These are phyloP conservation scores for Mycena rosella DNA, from an alignment of 768 basidiomycete species.

Conservation along the genomic window DNA sequence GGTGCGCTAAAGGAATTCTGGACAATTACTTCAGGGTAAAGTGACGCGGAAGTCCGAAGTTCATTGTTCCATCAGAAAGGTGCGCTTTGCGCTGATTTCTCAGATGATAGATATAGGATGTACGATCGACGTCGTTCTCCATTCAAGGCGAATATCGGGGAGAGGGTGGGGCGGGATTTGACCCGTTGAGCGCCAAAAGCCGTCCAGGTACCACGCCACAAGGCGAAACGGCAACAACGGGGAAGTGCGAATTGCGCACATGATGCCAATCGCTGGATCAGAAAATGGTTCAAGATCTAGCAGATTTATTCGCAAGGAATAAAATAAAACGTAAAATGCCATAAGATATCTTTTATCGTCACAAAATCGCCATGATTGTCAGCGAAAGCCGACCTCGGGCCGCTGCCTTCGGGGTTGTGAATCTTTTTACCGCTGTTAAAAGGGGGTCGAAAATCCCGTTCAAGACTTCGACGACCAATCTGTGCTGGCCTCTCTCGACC, in stretches of 20 bases:
- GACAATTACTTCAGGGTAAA: background rate
- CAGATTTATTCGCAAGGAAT: slow-evolving; percentile 29
- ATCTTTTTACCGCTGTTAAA: slow-evolving; percentile 33
- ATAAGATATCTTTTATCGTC: slow-evolving; percentile 26
- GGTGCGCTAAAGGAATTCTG: background rate
- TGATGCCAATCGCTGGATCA: slow-evolving; percentile 14
- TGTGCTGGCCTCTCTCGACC: slow-evolving; percentile 22
- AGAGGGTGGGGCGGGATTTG: background rate
- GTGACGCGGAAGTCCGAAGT: background rate
- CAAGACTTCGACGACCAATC: slow-evolving; percentile 30
- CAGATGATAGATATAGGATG: background rate
- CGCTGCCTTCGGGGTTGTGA: slow-evolving; percentile 25
- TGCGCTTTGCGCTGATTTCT: background rate
- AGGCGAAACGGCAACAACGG: slow-evolving; percentile 25
- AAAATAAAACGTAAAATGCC: slow-evolving; percentile 29
- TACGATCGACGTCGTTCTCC: background rate
- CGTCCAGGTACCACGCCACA: background rate
- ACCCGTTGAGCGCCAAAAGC: background rate
- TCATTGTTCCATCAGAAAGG: slow-evolving; percentile 13
- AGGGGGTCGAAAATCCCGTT: slow-evolving; percentile 32
- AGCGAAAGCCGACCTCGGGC: slow-evolving; percentile 26
- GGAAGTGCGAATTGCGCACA: slow-evolving; percentile 24
- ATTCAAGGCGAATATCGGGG: background rate
- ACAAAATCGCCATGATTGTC: slow-evolving; percentile 28
- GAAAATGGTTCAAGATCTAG: slow-evolving; percentile 3